phyloP scores from a whole-genome alignment of 768 basidiomycete genomes.

The Agaricus sinodeliciosus region DNA sequence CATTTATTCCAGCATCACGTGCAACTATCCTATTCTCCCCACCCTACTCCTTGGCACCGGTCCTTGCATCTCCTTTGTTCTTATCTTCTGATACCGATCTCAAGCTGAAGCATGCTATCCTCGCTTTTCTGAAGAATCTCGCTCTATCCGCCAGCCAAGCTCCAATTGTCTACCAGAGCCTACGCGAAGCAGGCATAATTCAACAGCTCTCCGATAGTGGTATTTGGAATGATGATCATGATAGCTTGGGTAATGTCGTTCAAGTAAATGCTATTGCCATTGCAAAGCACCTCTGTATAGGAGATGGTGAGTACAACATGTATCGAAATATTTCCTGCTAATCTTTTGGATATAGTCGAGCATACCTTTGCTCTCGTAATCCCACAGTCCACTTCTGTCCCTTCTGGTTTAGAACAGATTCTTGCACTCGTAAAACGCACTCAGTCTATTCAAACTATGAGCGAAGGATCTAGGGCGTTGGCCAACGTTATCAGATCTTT shows the following conservation, averaged over 20 bases:
- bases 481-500: constrained; percentile 81
- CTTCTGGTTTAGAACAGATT: constrained; percentile 55
- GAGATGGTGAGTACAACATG: constrained; percentile 46
- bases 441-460: constrained; percentile 76
- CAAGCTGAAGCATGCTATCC: constrained; percentile 84
- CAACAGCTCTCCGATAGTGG: constrained; percentile 53
- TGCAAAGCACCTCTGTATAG: constrained; percentile 82
- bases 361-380: constrained; percentile 48
- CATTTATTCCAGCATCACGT: constrained; percentile 41
- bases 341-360: constrained; percentile 24
- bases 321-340: neutral
- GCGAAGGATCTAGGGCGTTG: constrained; percentile 84
- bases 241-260: constrained; percentile 76
- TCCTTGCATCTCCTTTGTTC: constrained; percentile 51
- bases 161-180: constrained; percentile 45
- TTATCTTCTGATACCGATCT: constrained; percentile 55
- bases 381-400: constrained; percentile 24
- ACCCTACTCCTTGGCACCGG: constrained; percentile 55
- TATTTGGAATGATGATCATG: constrained; percentile 65
- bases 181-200: constrained; percentile 61
- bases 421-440: constrained; percentile 72
- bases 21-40: constrained; percentile 57
- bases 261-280: constrained; percentile 86
- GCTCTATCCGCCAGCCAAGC: constrained; percentile 62
- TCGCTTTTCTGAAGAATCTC: constrained; percentile 84